Conservation (phyloP, 495 filamentous ascomycete species). For the Penicillium cataractarum region DNA sequence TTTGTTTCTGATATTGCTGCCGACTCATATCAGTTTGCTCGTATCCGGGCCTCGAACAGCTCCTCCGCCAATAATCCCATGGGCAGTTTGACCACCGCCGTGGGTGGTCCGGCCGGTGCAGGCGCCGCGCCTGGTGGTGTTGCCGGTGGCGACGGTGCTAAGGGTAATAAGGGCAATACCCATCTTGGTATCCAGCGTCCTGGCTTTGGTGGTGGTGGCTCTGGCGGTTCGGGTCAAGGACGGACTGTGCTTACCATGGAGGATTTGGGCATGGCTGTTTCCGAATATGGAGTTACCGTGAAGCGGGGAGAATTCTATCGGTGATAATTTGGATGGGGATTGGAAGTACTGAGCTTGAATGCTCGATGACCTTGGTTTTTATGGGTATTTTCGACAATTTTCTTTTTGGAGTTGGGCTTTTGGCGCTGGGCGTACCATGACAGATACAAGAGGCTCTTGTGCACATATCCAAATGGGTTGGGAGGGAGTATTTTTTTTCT, state of each 20-base stretch:
- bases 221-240: constrained; percentile 81
- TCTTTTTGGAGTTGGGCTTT: constrained; percentile 16
- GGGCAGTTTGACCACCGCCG: constrained; percentile 79
- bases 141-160: constrained; percentile 55
- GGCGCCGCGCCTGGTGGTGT: constrained; percentile 57
- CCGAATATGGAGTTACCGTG: constrained; percentile 95
- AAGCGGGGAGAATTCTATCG: constrained; percentile 98
- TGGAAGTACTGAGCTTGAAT: not conserved
- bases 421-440: constrained; percentile 33
- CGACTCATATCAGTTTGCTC: constrained; percentile 95
- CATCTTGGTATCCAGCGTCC: constrained; percentile 86
- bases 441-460: constrained; percentile 5
- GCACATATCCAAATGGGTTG: constrained; percentile 7
- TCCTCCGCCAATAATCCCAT: constrained; percentile 84
- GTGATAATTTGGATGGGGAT: constrained; percentile 45
- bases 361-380: not conserved
- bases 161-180: constrained; percentile 62
- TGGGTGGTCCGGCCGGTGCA: constrained; percentile 64
- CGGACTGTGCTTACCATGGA: constrained; percentile 98
- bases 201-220: constrained; percentile 90
- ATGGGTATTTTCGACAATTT: not conserved
- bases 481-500: constrained; percentile 18
- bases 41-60: constrained; percentile 89
- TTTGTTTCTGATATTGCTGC: constrained; percentile 97
- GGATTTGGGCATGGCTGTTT: constrained; percentile 95